A percentile compares a stretch with the other conserved stretches of the same genome.
These are phyloP conservation scores for Cercospora sp. DNA, from an alignment of 2,329 filamentous ascomycete genomes.

Conservation along the genomic window DNA sequence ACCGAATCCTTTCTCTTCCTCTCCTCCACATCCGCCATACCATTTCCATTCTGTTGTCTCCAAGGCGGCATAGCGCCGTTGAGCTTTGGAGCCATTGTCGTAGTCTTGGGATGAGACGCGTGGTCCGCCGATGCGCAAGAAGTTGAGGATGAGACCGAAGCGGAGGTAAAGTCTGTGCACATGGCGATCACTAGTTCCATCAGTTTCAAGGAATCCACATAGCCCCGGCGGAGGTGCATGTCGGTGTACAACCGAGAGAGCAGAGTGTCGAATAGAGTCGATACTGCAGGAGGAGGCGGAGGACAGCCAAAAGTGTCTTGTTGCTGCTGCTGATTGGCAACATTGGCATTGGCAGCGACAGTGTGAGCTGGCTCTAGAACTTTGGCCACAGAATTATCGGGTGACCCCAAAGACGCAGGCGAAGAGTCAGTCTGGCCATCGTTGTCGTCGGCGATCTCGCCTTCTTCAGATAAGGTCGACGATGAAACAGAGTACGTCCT, in stretches of 20 bases:
- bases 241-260: slow-evolving; percentile 6
- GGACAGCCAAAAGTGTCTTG: neutral
- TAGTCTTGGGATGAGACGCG: neutral
- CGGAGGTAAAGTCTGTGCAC: slow-evolving; percentile 6
- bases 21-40: neutral
- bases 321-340: neutral
- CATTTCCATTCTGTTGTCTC: neutral
- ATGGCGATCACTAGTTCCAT: slow-evolving; percentile 1
- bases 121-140: neutral
- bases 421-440: neutral
- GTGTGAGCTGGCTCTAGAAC: neutral
- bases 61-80: neutral
- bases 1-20: neutral
- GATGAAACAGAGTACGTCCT: neutral
- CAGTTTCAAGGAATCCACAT: slow-evolving; percentile 6
- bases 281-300: neutral
- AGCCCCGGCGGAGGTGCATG: slow-evolving; percentile 2
- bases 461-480: neutral
- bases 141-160: neutral
- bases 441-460: neutral
- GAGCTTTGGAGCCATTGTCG: neutral
- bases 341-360: neutral
- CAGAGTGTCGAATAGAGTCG: neutral
- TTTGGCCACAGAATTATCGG: neutral
- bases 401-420: neutral